Conservation (phyloP, 495 filamentous ascomycete genomes). For the Hypoxylon crocopeplum region DNA sequence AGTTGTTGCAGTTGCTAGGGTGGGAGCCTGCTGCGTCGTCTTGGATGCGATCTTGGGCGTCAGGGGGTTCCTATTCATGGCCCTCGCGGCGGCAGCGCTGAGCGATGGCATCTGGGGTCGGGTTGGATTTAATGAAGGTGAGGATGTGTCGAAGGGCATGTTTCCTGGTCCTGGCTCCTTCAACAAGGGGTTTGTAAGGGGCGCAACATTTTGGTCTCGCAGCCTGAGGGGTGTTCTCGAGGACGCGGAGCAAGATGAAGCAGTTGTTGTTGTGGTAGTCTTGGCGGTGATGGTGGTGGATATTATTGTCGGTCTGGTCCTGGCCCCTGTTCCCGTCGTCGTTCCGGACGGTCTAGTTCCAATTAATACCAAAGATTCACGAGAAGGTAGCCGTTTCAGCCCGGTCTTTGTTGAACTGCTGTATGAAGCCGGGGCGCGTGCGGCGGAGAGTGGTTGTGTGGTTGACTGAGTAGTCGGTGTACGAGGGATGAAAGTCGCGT, state of each 20-base stretch:
- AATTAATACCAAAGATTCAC: conserved; percentile 25
- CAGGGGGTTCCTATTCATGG: conserved; percentile 48
- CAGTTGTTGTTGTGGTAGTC: conserved; percentile 19
- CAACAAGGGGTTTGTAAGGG: conserved; percentile 34
- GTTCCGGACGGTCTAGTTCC: conserved; percentile 10
- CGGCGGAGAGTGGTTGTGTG: background rate
- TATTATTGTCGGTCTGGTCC: conserved; percentile 32
- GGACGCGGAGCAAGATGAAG: conserved; percentile 13
- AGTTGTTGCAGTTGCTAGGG: conserved; percentile 43
- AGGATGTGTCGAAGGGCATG: conserved; percentile 35
- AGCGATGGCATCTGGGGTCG: conserved; percentile 50
- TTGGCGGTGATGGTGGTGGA: conserved; percentile 28
- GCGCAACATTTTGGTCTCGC: conserved; percentile 53
- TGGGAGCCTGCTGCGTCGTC: conserved; percentile 39
- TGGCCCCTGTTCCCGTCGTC: conserved; percentile 12
- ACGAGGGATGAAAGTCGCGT: conserved; percentile 30
- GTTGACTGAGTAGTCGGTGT: background rate
- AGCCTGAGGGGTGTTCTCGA: conserved; percentile 38
- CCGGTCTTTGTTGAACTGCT: conserved; percentile 8
- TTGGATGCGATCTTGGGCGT: conserved; percentile 55
- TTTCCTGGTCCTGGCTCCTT: conserved; percentile 44
- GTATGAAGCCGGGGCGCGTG: conserved; percentile 6
- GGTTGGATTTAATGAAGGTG: conserved; percentile 34
- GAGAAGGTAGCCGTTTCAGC: conserved; percentile 14
- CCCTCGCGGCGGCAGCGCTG: conserved; percentile 44